phyloP scores from a whole-genome alignment of 2,329 filamentous ascomycete genomes.

The Ophioceras dolichostomum region DNA sequence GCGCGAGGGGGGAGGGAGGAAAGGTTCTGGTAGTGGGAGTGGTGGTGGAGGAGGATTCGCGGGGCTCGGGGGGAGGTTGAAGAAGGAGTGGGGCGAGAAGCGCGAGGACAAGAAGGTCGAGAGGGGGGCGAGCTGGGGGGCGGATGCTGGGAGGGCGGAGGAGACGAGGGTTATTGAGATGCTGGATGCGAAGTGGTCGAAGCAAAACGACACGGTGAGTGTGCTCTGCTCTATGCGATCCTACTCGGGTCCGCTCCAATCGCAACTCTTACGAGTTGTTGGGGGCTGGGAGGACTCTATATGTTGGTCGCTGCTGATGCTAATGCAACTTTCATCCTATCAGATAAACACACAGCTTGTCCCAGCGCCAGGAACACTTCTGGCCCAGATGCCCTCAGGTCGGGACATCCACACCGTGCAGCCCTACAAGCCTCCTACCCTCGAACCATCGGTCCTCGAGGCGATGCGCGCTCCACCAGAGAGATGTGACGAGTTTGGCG shows the following conservation, averaged over 20 bases:
- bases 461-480: constrained; percentile 44
- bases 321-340: background rate
- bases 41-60: constrained; percentile 32
- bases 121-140: constrained; percentile 61
- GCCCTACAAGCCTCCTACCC: constrained; percentile 49
- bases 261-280: no score
- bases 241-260: constrained; percentile 1
- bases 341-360: constrained; percentile 72
- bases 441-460: constrained; percentile 55
- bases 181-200: constrained; percentile 80
- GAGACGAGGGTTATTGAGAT: constrained; percentile 78
- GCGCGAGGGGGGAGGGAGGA: constrained; percentile 24
- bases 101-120: constrained; percentile 71
- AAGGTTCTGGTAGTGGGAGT: constrained; percentile 25
- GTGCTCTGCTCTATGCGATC: constrained; percentile 7
- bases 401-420: constrained; percentile 71
- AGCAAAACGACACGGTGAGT: constrained; percentile 81
- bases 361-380: constrained; percentile 56
- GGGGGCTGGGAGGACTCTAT: no score
- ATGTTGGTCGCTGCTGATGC: no score
- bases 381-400: constrained; percentile 75
- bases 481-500: constrained; percentile 25
- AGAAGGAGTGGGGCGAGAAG: constrained; percentile 64
- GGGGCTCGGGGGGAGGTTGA: constrained; percentile 48
- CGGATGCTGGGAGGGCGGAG: constrained; percentile 74